A percentile compares a stretch with the other conserved stretches of the same genome.
These are phyloP conservation scores for Pichia sp. DNA, from an alignment of 1,139 yeast genomes.

Conservation along the genomic window DNA sequence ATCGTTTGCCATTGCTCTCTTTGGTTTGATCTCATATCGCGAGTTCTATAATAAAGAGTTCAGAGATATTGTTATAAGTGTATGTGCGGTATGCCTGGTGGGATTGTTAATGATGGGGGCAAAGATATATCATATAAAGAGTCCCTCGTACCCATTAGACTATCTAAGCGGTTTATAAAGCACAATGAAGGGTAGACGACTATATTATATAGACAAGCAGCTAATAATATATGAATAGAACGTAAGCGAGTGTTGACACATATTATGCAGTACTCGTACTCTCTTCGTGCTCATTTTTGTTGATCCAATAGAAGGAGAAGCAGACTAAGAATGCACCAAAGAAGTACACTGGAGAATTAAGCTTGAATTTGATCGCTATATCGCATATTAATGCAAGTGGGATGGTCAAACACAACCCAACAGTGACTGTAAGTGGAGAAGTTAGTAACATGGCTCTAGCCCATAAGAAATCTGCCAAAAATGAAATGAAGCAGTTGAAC, in stretches of 20 bases:
- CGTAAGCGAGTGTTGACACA: too few species aligned
- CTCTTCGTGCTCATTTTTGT: slow-evolving; percentile 66
- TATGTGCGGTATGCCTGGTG: slow-evolving; percentile 25
- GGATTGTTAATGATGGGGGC: slow-evolving; percentile 30
- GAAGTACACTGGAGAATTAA: slow-evolving; percentile 54
- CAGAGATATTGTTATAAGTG: slow-evolving; percentile 16
- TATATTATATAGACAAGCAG: neutral
- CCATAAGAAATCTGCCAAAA: slow-evolving; percentile 91
- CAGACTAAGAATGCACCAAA: slow-evolving; percentile 78
- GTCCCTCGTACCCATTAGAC: slow-evolving; percentile 31
- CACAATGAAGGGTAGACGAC: neutral
- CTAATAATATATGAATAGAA: too few species aligned
- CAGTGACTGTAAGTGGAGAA: slow-evolving; percentile 90
- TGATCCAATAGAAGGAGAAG: slow-evolving; percentile 75
- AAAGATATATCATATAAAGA: slow-evolving; percentile 31
- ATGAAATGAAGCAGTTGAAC: slow-evolving; percentile 67
- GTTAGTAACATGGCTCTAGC: slow-evolving; percentile 90
- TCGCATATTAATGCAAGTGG: slow-evolving; percentile 95
- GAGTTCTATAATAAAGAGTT: neutral
- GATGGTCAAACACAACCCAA: slow-evolving; percentile 86
- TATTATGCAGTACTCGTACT: neutral
- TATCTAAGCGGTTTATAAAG: slow-evolving; percentile 4
- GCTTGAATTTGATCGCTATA: slow-evolving; percentile 59
- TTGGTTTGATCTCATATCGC: slow-evolving; percentile 30
- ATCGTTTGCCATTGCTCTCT: slow-evolving; percentile 33